Base-by-base conservation (phyloP, 305 asterid species). In the Fraxinus latifolia region DNA sequence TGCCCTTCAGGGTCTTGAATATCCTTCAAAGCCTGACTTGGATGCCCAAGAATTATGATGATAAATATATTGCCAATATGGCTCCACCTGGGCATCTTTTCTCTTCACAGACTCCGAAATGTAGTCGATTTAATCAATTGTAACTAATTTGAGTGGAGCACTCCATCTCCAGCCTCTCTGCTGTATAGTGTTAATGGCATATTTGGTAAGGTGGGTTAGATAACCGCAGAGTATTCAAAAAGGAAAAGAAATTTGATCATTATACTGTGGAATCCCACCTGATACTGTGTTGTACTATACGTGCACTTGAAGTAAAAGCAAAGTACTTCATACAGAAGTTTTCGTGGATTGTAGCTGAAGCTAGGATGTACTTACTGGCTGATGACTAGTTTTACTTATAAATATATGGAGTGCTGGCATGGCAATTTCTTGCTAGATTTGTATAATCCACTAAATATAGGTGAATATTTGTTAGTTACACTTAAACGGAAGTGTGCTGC, bases 1-100 rank as follows among this genome's bases (percentile, higher is more conserved):
- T 78, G 92, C 93, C 3, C 91, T 91, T 77, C 91, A 90, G 32
- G 95, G 95, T 37, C 86, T 90, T 80, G 92, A 90, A 83, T 90
- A 90, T 85, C 95, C 95, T 36, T 90, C 91, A 74, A 90, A 84
- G 79, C 93, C 91, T 1, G 95, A 91, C 47, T 76, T 88, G 21
- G 89, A 85, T 19, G 84, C 87, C 29, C 89, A 86, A 84, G 92
- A 89, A 44, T 89, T 87, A 76, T 90, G 79, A 77, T 31, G 67
- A 71, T 0, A 32, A 62, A 60, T 31, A 27, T 29, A 68, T 68
- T 68, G 39, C n/a, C 37, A 17, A 25, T 29, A 68, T 68, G 37
- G 19, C 39, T 68, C 39, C 21, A 14, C 37, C 19, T 29, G 9
- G 39, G 36, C 31, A 42, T 29, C 60, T 17, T 37, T 44, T 47